Evolutionary conservation across 352 stramenopile species (phyloP), one percentile per base, ranked within the genome.

Genomic region (Thalassiosira livingstoniorum): DNA sequence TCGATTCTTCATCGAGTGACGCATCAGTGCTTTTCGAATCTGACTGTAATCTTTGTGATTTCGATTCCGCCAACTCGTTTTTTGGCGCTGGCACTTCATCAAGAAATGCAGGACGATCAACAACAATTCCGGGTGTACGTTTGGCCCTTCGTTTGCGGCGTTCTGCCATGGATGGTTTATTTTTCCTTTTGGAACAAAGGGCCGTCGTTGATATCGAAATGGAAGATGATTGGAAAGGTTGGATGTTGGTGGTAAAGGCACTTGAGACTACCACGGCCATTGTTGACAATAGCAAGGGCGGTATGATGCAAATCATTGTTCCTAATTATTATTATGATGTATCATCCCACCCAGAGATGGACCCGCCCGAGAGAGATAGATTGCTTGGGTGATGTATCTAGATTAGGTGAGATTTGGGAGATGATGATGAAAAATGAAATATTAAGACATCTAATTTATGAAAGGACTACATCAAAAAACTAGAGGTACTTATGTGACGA

Each of bases 161-260:
- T 82, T 92, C 80, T 61, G 60, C 62, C 83, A 92, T 90, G 42
- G 77, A 86, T 39, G 43, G 70, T 55, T 91, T 91, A 5, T 66
- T 82, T 66, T 81, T 87, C 42, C 62, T 73, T 42, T 60, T 60
- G 51, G 68, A 62, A 53, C 73, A 80, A 11, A 67, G 62, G 23
- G 72, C 32, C 34, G 72, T 60, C 45, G 11, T 68, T 32, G 57
- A 51, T 43, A 1, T 65, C 2, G 25, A 65, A 4, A 18, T 13
- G 25, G 32, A 65, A 23, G 11, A 5, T 21, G 23, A 51, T n/a
- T n/a, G n/a, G n/a, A n/a, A n/a, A n/a, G n/a, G n/a, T n/a, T n/a
- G n/a, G n/a, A n/a, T n/a, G n/a, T n/a, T n/a, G n/a, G n/a, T n/a
- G n/a, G n/a, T 35, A 31, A 61, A 61, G 10, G 53, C 53, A 31